Conservation (phyloP, 2,329 filamentous ascomycete species). For the Venturia carpophila region DNA sequence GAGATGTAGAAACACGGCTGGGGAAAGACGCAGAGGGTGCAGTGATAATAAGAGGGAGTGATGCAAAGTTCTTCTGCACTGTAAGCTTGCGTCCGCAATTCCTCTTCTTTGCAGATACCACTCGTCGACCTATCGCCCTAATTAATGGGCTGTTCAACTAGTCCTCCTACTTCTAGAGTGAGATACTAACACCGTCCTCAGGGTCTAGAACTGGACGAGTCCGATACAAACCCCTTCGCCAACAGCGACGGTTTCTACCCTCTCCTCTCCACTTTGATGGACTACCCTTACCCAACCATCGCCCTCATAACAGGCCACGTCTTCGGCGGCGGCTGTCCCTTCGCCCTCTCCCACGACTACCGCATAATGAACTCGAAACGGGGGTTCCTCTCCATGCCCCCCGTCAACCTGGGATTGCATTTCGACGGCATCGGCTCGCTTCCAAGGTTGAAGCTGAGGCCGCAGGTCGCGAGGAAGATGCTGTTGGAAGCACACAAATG, state of each 20-base stretch:
- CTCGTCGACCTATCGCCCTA: background rate
- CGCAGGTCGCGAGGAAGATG: constrained; percentile 48
- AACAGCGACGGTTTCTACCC: constrained; percentile 53
- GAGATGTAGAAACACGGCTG: constrained; percentile 40
- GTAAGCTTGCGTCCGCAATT: constrained; percentile 21
- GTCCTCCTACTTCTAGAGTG: background rate
- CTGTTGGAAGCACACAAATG: constrained; percentile 48
- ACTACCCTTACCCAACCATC: constrained; percentile 44
- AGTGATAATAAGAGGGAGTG: constrained; percentile 45
- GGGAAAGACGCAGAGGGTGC: constrained; percentile 43
- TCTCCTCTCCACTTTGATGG: constrained; percentile 40
- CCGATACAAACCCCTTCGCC: constrained; percentile 44
- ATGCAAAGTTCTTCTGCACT: constrained; percentile 47
- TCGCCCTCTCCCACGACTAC: constrained; percentile 43
- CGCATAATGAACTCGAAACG: constrained; percentile 34
- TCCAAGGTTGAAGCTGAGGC: constrained; percentile 44
- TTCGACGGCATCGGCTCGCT: constrained; percentile 49
- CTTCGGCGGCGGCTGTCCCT: constrained; percentile 42
- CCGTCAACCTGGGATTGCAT: constrained; percentile 48
- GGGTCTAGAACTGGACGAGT: constrained; percentile 41
- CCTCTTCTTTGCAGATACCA: constrained; percentile 18
- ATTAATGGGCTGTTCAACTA: background rate
- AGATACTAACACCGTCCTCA: background rate
- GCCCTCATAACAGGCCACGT: constrained; percentile 43
- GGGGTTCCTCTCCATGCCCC: constrained; percentile 39